Evolutionary conservation across 1,139 yeast species (phyloP), one percentile per base, ranked within the genome.

Genomic region (Meyerozyma elateridarum): DNA sequence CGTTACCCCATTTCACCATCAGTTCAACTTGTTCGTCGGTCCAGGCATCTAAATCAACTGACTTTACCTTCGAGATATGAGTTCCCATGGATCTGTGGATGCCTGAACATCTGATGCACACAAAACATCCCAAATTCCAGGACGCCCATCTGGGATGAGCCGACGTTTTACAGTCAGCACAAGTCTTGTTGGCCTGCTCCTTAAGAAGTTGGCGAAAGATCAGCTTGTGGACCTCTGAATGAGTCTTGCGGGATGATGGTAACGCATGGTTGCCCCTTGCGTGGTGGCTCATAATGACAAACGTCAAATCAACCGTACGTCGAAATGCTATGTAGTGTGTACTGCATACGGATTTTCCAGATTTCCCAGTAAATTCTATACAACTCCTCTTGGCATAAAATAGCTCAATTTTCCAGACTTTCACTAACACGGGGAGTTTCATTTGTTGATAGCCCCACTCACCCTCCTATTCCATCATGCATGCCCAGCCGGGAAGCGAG

Each of bases 91-190:
- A 77, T 53, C 97, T 72, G 55, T 91, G 98, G 42, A 89, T 83
- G 3, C 98, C 98, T 1, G 96, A 88, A 59, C 98, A 91, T 40
- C 75, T 51, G 39, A 91, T 91, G 58, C 98, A 91, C 28, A 91
- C 73, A 50, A 91, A 89, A 38, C 94, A 77, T 19, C 98, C 98
- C 37, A 91, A 59, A 46, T 81, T 87, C 96, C 97, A 91, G 15
- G 94, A 81, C 8, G 97, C 96, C 98, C 98, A 91, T 35, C 98
- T 70, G 11, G 98, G 98, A 57, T 89, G 95, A 26, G 83, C 75
- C 12, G 91, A 73, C 0, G 79, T 71, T 56, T 91, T 91, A 60
- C 98, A 91, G 56, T 91, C 98, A 2, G 91, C 95, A 58, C 98
- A 91, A 31, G 64, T 60, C 52, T 74, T 76, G 63, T 91, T 91